A percentile compares a stretch with the other conserved stretches of the same genome.
These are phyloP conservation scores for Solidago caesia DNA, from an alignment of 129 eudicot genomes.

Conservation along the genomic window DNA sequence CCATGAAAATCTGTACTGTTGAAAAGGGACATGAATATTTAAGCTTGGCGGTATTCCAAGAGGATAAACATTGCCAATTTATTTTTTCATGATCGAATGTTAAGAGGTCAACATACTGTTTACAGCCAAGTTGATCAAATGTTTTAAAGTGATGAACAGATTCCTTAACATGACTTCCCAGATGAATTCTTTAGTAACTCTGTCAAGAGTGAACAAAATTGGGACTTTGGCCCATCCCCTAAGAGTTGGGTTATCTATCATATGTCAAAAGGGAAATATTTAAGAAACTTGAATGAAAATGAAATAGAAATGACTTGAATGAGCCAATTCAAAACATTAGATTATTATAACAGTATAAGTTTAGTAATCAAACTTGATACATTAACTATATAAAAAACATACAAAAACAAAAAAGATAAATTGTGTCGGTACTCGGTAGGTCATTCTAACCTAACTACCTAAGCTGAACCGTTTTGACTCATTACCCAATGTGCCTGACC, in stretches of 20 bases:
- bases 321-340: too few species aligned
- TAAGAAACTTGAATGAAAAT: too few species aligned
- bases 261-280: neutral
- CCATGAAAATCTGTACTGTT: neutral
- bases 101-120: neutral
- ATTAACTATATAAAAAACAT: too few species aligned
- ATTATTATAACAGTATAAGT: neutral
- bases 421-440: neutral
- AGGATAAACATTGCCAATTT: too few species aligned
- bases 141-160: neutral
- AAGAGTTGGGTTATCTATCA: neutral
- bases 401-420: too few species aligned
- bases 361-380: neutral
- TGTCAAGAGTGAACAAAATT: neutral
- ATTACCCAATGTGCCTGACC: neutral
- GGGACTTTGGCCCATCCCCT: neutral
- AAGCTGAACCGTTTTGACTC: neutral
- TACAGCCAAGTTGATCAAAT: neutral
- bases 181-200: neutral
- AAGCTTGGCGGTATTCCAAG: too few species aligned
- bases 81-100: neutral
- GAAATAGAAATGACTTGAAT: too few species aligned
- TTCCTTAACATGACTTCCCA: neutral
- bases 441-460: neutral
- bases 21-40: neutral